Evolutionary conservation across 202 grass and related monocot species (phyloP).

Genomic region (Zoysia matrella): DNA sequence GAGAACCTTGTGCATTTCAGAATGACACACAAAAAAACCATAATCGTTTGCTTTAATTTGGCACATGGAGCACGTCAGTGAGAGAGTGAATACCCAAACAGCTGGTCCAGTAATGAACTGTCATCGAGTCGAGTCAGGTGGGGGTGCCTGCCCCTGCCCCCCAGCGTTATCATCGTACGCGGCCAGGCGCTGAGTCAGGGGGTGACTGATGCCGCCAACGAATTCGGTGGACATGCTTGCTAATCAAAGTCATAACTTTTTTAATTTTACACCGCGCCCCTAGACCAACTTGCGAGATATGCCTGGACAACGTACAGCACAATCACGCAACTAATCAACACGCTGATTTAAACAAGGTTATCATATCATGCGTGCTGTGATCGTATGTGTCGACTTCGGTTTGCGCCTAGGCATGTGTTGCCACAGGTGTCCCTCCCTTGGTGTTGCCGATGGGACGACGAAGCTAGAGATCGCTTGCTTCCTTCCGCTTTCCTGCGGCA

Average conservation of each 20-base stretch:
- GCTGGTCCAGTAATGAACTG: not conserved
- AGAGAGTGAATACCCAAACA: not conserved
- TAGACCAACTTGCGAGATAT: not conserved
- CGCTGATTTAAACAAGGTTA: not conserved
- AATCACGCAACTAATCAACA: too few species aligned
- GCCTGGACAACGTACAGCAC: too few species aligned
- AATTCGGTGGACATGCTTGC: not conserved
- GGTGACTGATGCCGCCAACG: slow-evolving; percentile 4
- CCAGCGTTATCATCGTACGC: not conserved
- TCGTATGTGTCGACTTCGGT: not conserved
- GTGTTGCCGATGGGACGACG: not conserved
- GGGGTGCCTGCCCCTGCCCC: not conserved
- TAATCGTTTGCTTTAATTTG: not conserved
- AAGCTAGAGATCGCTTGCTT: not conserved
- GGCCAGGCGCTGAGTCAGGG: slow-evolving; percentile 3
- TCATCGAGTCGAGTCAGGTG: not conserved
- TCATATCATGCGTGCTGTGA: not conserved
- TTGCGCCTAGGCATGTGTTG: not conserved
- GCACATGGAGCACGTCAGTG: not conserved
- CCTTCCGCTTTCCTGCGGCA: not conserved
- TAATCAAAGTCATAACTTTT: not conserved
- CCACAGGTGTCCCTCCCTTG: not conserved
- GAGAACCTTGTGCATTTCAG: too few species aligned
- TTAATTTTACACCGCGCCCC: not conserved
- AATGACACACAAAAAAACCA: too few species aligned